phyloP scores from a whole-genome alignment of 2,329 filamentous ascomycete species.

The Colletotrichum lupini region DNA sequence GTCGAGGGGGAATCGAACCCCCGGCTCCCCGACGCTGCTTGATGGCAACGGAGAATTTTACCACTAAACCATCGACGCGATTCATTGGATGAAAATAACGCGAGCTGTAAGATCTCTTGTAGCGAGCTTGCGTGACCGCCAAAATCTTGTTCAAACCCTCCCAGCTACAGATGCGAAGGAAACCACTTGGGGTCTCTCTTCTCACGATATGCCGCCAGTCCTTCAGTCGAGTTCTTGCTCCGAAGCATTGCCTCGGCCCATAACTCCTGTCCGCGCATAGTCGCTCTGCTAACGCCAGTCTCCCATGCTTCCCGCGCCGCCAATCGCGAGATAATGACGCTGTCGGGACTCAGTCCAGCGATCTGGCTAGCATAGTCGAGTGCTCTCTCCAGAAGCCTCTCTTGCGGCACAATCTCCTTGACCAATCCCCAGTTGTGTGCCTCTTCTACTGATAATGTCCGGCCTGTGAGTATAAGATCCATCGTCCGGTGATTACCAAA shows the following conservation, averaged over 20 bases:
- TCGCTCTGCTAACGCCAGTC: conserved; percentile 46
- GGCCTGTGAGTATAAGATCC: conserved; percentile 46
- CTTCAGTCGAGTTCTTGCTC: conserved; percentile 44
- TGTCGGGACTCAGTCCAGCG: conserved; percentile 46
- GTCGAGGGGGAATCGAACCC: conserved; percentile 36
- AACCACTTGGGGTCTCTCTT: conserved; percentile 46
- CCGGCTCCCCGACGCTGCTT: conserved; percentile 35
- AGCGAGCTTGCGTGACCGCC: neutral
- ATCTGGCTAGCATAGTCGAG: conserved; percentile 46
- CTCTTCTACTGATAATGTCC: conserved; percentile 41
- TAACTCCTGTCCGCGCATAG: conserved; percentile 46
- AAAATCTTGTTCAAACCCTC: rapidly evolving
- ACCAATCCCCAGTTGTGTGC: conserved; percentile 46
- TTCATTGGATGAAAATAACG: rapidly evolving
- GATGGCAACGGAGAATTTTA: conserved; percentile 36
- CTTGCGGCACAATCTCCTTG: conserved; percentile 44
- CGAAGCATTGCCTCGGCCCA: conserved; percentile 44
- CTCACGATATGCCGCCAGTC: conserved; percentile 43
- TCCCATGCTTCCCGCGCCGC: conserved; percentile 49
- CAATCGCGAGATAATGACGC: conserved; percentile 46
- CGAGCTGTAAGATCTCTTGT: neutral
- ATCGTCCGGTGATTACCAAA: conserved; percentile 48
- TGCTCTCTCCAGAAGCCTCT: conserved; percentile 42
- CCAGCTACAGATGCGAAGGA: conserved; percentile 39
- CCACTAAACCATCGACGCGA: conserved; percentile 36